Evolutionary conservation across 441 rosid genomes (phyloP).

Genomic region (Theobroma grandiflorum): DNA sequence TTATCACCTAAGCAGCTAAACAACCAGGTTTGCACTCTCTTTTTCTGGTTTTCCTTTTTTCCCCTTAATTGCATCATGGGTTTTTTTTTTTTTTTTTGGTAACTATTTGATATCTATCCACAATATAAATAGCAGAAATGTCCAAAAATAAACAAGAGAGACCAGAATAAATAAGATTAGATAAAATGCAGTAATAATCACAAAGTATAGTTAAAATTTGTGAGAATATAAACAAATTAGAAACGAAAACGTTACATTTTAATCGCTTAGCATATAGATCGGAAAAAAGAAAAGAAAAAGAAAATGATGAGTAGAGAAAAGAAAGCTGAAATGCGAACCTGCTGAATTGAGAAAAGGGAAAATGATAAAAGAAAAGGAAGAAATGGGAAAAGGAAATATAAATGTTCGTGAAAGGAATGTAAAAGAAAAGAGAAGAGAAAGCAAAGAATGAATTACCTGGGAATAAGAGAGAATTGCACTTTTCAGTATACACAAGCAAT

Average conservation of each 20-base stretch:
- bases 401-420: slow-evolving; percentile 23
- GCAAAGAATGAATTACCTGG: slow-evolving; percentile 58
- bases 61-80: not conserved
- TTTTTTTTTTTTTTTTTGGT: not conserved
- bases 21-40: not conserved
- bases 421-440: slow-evolving; percentile 29
- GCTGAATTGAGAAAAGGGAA: not conserved
- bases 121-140: not conserved
- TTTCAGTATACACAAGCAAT: slow-evolving; percentile 24
- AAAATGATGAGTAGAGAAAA: not conserved
- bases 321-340: not conserved
- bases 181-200: not conserved
- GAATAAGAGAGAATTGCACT: not conserved
- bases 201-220: not conserved
- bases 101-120: not conserved
- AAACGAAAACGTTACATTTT: not conserved
- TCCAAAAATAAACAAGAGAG: not conserved
- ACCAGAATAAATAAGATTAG: not conserved
- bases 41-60: no score
- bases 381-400: not conserved
- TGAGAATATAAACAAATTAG: not conserved
- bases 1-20: not conserved
- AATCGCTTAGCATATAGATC: not conserved
- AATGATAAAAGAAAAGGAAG: not conserved
- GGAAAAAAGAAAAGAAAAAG: not conserved